Evolutionary conservation across 2,329 filamentous ascomycete genomes (phyloP).

Genomic region (Cryphonectria naterciae): DNA sequence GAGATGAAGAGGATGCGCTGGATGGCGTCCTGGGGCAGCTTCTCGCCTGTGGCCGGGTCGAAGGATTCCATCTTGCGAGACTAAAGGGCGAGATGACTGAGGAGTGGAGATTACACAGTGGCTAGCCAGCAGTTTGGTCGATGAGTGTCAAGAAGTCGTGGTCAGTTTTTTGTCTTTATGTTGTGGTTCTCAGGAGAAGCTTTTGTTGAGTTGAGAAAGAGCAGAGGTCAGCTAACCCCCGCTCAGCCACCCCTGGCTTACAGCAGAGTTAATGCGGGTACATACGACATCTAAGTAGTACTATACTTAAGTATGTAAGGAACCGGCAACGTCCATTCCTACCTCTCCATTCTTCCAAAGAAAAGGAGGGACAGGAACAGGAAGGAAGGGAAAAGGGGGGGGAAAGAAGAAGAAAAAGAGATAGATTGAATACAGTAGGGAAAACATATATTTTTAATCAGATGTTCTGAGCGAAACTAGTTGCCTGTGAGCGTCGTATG

Average conservation of each 20-base stretch:
- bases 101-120: background rate
- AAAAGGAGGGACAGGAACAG: background rate
- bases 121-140: background rate
- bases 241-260: constrained; percentile 12
- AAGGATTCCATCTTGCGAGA: constrained; percentile 59
- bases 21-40: constrained; percentile 76
- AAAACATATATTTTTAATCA: background rate
- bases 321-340: background rate
- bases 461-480: background rate
- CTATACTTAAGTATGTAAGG: background rate
- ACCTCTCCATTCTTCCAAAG: background rate
- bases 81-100: background rate
- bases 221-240: background rate
- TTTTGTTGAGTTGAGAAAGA: background rate
- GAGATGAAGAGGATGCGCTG: constrained; percentile 83
- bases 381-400: too few relatives aligned
- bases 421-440: background rate
- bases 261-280: background rate
- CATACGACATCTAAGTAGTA: background rate
- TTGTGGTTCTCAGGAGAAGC: background rate
- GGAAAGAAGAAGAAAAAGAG: background rate
- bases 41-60: constrained; percentile 72
- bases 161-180: background rate
- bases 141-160: background rate
- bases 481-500: too few relatives aligned